Base-by-base conservation (phyloP, 2,329 filamentous ascomycete genomes). In the Trichothecium roseum region DNA sequence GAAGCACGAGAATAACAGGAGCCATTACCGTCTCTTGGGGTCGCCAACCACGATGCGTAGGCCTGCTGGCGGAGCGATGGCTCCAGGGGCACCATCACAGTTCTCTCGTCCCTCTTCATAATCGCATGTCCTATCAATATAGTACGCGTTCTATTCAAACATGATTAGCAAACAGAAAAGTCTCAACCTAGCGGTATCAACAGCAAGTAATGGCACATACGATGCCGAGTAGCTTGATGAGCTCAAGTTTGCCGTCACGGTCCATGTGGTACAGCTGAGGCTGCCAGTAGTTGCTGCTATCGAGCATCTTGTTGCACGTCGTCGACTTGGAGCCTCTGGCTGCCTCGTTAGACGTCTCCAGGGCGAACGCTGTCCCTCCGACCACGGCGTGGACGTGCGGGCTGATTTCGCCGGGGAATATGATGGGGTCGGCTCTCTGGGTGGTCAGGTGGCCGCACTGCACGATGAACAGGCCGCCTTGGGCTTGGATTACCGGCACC, bases 11-110 rank as follows among this genome's bases (percentile, higher is more conserved):
- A 31, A 4, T 4, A 13, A 5, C 5, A 16, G 4, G 14, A 13
- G 15, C 6, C 12, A 13, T 3, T 31, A 31, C 29, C 29, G 31
- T 16, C 74, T 68, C 42, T 63, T 61, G 39, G 70, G 61, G 44
- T 77, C 63, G 24, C 79, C 79, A 5, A 76, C 73, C 22, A 83
- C 36, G 75, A 84, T 82, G 35, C 75, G 72, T 45, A 83, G 76
- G 35, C 67, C 73, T 14, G 64, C 52, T 1, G 76, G 78, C 46
- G 79, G 81, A 3, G 75, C 69, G 20, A 64, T 55, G 5, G 78
- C 60, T n/a, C 30, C 30, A 3, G 39, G 39, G 8, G 37, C 27
- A 20, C 31, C 33, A 16, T 40, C 16, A 33, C 50, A 53, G 39
- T 48, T 47, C 15, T 30, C 31, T 9, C 48, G 43, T 8, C 49